A percentile compares a stretch with the other conserved stretches of the same genome.
phyloP scores from a whole-genome alignment of 768 basidiomycete species.

The Boletellus ananas region DNA sequence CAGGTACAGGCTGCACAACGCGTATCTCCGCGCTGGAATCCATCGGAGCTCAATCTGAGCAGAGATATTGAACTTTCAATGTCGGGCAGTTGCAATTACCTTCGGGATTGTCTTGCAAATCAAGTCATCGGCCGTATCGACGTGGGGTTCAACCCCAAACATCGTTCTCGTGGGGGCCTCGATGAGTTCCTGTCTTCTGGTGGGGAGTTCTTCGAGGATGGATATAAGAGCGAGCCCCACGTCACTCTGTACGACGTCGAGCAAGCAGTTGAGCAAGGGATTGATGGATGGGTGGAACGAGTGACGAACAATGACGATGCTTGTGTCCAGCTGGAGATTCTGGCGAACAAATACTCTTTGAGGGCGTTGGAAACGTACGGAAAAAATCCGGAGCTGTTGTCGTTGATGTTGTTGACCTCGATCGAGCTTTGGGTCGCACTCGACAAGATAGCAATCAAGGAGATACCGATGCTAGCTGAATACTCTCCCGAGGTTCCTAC shows the following conservation, averaged over 20 bases:
- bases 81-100: constrained; percentile 23
- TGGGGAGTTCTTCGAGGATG: constrained; percentile 5
- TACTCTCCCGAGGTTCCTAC: constrained; percentile 34
- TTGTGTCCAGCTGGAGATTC: constrained; percentile 17
- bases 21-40: constrained; percentile 28
- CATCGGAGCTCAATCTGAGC: constrained; percentile 24
- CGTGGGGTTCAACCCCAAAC: not conserved
- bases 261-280: constrained; percentile 22
- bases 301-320: constrained; percentile 6
- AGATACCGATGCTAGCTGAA: constrained; percentile 24
- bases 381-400: constrained; percentile 36
- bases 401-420: constrained; percentile 39
- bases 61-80: constrained; percentile 35
- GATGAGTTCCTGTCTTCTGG: constrained; percentile 14
- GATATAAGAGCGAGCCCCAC: constrained; percentile 5
- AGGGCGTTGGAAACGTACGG: constrained; percentile 25
- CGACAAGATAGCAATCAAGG: constrained; percentile 21
- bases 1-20: constrained; percentile 27
- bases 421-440: constrained; percentile 38
- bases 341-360: constrained; percentile 25
- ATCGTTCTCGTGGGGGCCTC: constrained; percentile 7
- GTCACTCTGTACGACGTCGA: constrained; percentile 37
- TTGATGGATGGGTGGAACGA: constrained; percentile 34
- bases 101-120: constrained; percentile 17
- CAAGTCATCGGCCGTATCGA: too few relatives aligned